These are phyloP conservation scores for Gracilaria domingensis DNA, from an alignment of 23 red algal species.

Conservation along the genomic window DNA sequence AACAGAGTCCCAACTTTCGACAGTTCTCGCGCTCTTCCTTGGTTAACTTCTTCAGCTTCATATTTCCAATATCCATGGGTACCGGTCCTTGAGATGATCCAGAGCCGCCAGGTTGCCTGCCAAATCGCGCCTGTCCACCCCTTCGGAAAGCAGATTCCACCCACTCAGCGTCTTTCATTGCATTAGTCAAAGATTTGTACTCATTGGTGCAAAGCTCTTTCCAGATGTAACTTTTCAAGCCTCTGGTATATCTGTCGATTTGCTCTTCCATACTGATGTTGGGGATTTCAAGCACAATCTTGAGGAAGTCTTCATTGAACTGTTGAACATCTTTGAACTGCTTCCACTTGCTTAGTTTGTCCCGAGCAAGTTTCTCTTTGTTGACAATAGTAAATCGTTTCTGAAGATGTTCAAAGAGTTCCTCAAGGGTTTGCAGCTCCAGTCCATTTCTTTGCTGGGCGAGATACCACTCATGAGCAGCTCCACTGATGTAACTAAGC, in stretches of 20 bases:
- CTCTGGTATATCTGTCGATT: neutral
- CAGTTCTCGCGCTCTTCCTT: neutral
- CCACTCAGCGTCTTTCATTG: conserved; percentile 31
- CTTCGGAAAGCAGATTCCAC: conserved; percentile 10
- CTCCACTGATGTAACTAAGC: neutral
- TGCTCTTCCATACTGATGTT: conserved; percentile 46
- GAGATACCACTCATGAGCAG: conserved; percentile 40
- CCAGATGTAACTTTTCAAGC: conserved; percentile 8
- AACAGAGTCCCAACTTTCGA: neutral
- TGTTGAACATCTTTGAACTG: neutral
- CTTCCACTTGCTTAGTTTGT: too few species aligned
- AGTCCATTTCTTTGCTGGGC: neutral
- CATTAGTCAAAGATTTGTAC: neutral
- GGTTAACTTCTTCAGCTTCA: conserved; percentile 32
- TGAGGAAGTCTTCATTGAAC: neutral
- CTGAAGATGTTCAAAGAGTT: neutral
- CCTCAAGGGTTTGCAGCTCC: neutral
- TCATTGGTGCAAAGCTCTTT: conserved; percentile 32
- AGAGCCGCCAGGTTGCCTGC: neutral
- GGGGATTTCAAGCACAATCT: conserved; percentile 12
- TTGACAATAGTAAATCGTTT: neutral
- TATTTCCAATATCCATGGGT: conserved; percentile 29
- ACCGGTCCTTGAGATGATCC: conserved; percentile 3
- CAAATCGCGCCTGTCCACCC: neutral
- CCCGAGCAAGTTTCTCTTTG: too few species aligned